A percentile compares a stretch with the other conserved stretches of the same genome.
Evolutionary conservation across 805 yeast species (phyloP).

Genomic region (Nakazawaea anatomiae): DNA sequence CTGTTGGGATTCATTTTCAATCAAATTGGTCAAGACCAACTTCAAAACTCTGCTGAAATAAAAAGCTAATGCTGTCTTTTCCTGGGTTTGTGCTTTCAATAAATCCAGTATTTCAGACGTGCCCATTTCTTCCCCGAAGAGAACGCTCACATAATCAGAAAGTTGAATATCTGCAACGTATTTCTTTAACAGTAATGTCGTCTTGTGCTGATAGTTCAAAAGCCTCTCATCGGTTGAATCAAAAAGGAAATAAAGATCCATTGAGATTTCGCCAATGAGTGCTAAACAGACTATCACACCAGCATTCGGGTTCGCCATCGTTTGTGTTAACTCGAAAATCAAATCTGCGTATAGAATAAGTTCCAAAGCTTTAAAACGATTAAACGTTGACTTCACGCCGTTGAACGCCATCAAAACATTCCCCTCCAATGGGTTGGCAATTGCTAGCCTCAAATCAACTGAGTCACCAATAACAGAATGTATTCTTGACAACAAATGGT

Average conservation of each 20-base stretch:
- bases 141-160: neutral
- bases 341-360: slow-evolving; percentile 5
- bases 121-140: neutral
- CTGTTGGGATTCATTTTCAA: slow-evolving; percentile 22
- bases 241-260: slow-evolving; percentile 31
- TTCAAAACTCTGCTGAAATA: slow-evolving; percentile 32
- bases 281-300: slow-evolving; percentile 17
- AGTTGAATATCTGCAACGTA: neutral
- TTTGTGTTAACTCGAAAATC: neutral
- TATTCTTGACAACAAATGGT: neutral
- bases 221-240: slow-evolving; percentile 15
- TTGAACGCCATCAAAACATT: slow-evolving; percentile 29
- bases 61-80: slow-evolving; percentile 11
- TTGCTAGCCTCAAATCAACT: slow-evolving; percentile 31
- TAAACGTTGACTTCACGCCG: slow-evolving; percentile 10
- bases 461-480: slow-evolving; percentile 16
- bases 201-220: neutral
- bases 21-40: slow-evolving; percentile 21
- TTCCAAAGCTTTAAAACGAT: slow-evolving; percentile 9
- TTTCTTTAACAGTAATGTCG: neutral
- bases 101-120: neutral
- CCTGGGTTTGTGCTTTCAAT: neutral
- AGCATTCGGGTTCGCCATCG: neutral
- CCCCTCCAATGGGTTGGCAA: slow-evolving; percentile 42
- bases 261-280: slow-evolving; percentile 28